phyloP scores from a whole-genome alignment of 2,329 filamentous ascomycete genomes.

The Botrytis sinoallii region DNA sequence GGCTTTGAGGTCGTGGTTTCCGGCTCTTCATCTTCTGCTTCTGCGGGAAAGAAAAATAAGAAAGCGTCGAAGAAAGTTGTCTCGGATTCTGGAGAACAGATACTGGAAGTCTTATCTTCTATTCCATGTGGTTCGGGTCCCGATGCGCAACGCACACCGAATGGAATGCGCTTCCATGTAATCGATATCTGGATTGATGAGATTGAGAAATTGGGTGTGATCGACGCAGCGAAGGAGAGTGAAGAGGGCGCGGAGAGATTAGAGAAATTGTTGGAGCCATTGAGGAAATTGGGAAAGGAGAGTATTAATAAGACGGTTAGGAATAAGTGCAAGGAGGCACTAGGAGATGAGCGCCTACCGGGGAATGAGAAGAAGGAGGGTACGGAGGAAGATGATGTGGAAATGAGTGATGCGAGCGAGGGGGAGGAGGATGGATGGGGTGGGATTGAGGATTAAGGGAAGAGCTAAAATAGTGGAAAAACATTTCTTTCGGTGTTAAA shows the following conservation, averaged over 20 bases:
- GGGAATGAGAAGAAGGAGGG: slow-evolving; percentile 48
- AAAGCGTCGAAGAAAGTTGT: slow-evolving; percentile 31
- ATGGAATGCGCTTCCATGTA: slow-evolving; percentile 82
- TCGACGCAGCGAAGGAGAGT: slow-evolving; percentile 41
- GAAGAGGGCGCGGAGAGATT: slow-evolving; percentile 38
- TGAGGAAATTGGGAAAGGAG: slow-evolving; percentile 44
- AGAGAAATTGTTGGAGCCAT: slow-evolving; percentile 43
- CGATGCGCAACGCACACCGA: slow-evolving; percentile 55
- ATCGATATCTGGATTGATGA: slow-evolving; percentile 92
- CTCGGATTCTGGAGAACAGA: slow-evolving; percentile 26
- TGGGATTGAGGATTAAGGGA: slow-evolving; percentile 35
- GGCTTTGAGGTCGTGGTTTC: slow-evolving; percentile 52
- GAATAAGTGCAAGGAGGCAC: slow-evolving; percentile 63
- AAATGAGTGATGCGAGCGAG: slow-evolving; percentile 31
- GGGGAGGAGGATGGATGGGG: slow-evolving; percentile 32
- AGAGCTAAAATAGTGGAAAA: not conserved
- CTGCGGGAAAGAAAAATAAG: slow-evolving; percentile 39
- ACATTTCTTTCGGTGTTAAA: slow-evolving; percentile 6
- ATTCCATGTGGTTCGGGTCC: slow-evolving; percentile 37
- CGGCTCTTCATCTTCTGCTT: too few relatives aligned
- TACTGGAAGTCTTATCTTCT: slow-evolving; percentile 48
- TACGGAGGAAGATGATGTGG: slow-evolving; percentile 6
- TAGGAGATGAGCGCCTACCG: slow-evolving; percentile 71
- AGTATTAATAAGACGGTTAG: slow-evolving; percentile 71
- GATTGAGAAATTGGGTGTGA: slow-evolving; percentile 65